phyloP scores from a whole-genome alignment of 2,329 filamentous ascomycete genomes.

The Beauveria scarabaeidicola region DNA sequence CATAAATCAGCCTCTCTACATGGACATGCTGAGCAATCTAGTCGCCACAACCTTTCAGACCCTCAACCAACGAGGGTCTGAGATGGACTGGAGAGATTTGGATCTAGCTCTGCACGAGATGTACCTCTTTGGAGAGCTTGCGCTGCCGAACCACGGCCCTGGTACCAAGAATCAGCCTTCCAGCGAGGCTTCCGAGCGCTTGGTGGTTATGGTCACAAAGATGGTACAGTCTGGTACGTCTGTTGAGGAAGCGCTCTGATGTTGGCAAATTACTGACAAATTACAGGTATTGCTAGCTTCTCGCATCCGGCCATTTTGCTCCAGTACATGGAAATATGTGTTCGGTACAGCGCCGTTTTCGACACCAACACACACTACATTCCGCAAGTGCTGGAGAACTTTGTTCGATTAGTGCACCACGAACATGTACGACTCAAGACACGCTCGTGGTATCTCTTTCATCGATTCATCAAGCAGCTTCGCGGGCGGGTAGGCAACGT shows the following conservation, averaged over 20 bases:
- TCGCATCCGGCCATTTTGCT: constrained; percentile 86
- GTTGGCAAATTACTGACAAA: constrained; percentile 12
- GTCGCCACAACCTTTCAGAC: constrained; percentile 81
- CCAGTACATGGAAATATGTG: constrained; percentile 98
- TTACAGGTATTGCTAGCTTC: constrained; percentile 68
- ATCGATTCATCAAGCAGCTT: constrained; percentile 83
- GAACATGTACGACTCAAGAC: constrained; percentile 78
- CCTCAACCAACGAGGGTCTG: constrained; percentile 63
- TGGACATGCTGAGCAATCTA: constrained; percentile 77
- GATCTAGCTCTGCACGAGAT: constrained; percentile 93
- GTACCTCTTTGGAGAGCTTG: constrained; percentile 89
- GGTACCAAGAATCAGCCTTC: constrained; percentile 78
- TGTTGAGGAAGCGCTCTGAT: constrained; percentile 15
- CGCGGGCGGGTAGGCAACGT: constrained; percentile 78
- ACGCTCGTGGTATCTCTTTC: constrained; percentile 95
- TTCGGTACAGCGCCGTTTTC: constrained; percentile 88
- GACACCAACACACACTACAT: constrained; percentile 76
- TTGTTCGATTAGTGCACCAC: constrained; percentile 84
- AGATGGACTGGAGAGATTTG: constrained; percentile 88
- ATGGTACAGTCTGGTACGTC: constrained; percentile 83
- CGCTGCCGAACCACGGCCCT: constrained; percentile 80
- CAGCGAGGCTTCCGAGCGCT: constrained; percentile 66
- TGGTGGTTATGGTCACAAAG: constrained; percentile 88
- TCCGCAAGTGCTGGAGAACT: constrained; percentile 79
- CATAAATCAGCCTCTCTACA: constrained; percentile 80